These are phyloP conservation scores for Homolaphlyctis polyrhiza DNA, from an alignment of 371 early-diverging fungal species.

Conservation along the genomic window DNA sequence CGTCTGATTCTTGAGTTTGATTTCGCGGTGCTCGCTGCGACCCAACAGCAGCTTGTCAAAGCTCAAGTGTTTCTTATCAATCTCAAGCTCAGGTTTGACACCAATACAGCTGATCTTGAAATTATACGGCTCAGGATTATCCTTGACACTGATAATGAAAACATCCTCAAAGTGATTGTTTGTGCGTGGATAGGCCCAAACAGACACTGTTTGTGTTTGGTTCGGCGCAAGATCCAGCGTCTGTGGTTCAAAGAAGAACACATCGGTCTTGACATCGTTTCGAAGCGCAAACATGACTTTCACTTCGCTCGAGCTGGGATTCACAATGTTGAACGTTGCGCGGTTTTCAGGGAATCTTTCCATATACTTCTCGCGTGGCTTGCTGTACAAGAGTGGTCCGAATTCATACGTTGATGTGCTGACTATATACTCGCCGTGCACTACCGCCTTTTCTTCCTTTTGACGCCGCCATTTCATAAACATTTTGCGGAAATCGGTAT, in stretches of 20 bases:
- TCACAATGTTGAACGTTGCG: slow-evolving; percentile 35
- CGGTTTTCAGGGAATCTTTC: slow-evolving; percentile 49
- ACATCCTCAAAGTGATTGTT: slow-evolving; percentile 42
- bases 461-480: slow-evolving; percentile 37
- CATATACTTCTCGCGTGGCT: slow-evolving; percentile 43
- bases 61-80: slow-evolving; percentile 42
- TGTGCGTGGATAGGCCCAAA: slow-evolving; percentile 48
- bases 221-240: slow-evolving; percentile 35
- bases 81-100: slow-evolving; percentile 51
- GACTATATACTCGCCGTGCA: slow-evolving; percentile 41
- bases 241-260: slow-evolving; percentile 49
- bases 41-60: slow-evolving; percentile 52
- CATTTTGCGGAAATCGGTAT: slow-evolving; percentile 35
- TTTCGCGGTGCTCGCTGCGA: slow-evolving; percentile 40
- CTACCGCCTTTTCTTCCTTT: slow-evolving; percentile 37
- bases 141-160: slow-evolving; percentile 46
- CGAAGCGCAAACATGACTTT: slow-evolving; percentile 38
- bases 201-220: slow-evolving; percentile 28
- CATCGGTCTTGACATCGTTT: slow-evolving; percentile 46
- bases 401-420: slow-evolving; percentile 41
- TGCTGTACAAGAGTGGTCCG: slow-evolving; percentile 49
- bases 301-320: slow-evolving; percentile 34
- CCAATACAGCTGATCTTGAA: slow-evolving; percentile 47
- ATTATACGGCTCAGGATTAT: slow-evolving; percentile 52
- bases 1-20: slow-evolving; percentile 44